Percentiles rank a stretch among this genome's conserved stretches.
Evolutionary conservation across 495 filamentous ascomycete species (phyloP).

Genomic region (Tuber indicum): DNA sequence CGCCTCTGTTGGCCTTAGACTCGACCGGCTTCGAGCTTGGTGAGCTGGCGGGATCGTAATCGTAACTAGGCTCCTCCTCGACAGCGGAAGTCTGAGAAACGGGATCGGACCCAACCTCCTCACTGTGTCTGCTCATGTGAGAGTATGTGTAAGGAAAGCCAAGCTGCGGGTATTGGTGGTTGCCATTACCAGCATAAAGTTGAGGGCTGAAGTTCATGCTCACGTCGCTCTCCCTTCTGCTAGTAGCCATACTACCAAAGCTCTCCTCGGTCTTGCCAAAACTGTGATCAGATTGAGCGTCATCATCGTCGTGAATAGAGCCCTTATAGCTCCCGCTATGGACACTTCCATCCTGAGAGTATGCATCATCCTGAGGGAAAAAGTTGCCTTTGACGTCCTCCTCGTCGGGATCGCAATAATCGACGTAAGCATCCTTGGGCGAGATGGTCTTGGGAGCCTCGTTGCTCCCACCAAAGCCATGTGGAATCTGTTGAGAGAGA

Average conservation of each 20-base stretch:
- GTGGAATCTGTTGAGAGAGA: conserved; percentile 50
- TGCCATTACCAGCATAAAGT: conserved; percentile 22
- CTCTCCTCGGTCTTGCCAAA: conserved; percentile 42
- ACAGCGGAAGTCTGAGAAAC: conserved; percentile 21
- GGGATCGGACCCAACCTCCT: conserved; percentile 42
- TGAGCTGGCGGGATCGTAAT: conserved; percentile 18
- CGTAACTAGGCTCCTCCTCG: conserved; percentile 24
- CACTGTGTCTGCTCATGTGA: conserved; percentile 32
- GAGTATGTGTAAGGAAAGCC: conserved; percentile 27
- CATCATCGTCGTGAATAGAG: conserved; percentile 39
- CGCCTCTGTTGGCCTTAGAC: conserved; percentile 69
- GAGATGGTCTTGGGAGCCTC: conserved; percentile 81
- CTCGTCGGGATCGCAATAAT: conserved; percentile 68
- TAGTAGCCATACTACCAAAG: conserved; percentile 47
- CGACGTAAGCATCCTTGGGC: conserved; percentile 84
- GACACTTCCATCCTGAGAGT: conserved; percentile 40
- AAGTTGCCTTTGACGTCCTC: conserved; percentile 45
- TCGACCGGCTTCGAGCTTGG: conserved; percentile 50
- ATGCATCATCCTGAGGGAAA: conserved; percentile 37
- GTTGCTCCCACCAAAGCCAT: conserved; percentile 44
- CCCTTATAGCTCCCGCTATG: conserved; percentile 38
- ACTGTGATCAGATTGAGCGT: conserved; percentile 40
- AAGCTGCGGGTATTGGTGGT: conserved; percentile 26
- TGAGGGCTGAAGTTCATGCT: conserved; percentile 29
- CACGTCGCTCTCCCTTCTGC: conserved; percentile 44